Conservation (phyloP, 1,284 basidiomycete species). For the Exobasidium rhododendri region DNA sequence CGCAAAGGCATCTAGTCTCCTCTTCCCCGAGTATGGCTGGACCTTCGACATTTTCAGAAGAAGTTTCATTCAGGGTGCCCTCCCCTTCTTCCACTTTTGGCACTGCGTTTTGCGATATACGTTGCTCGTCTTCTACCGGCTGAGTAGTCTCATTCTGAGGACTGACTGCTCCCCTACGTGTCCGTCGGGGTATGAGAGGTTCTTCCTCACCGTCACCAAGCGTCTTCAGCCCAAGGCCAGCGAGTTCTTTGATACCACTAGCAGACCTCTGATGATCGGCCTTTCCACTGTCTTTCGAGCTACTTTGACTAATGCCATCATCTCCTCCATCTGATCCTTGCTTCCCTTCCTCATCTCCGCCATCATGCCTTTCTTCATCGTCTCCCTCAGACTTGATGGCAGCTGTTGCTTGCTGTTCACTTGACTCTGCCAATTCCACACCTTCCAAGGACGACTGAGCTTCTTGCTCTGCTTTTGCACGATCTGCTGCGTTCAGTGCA, state of each 20-base stretch:
- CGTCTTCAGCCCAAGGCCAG: conserved; percentile 30
- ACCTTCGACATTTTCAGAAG: conserved; percentile 16
- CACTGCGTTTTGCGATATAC: conserved; percentile 7
- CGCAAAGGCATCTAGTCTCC: conserved; percentile 86
- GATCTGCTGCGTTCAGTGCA: not conserved
- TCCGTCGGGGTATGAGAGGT: conserved; percentile 27
- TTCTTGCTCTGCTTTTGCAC: not conserved
- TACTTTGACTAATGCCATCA: not conserved
- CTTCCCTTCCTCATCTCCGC: not conserved
- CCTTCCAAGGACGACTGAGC: not conserved
- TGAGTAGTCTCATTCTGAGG: conserved; percentile 27
- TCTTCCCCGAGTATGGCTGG: conserved; percentile 12
- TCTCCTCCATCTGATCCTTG: not conserved
- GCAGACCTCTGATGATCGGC: conserved; percentile 12
- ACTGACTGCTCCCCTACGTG: conserved; percentile 26
- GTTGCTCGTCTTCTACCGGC: not conserved
- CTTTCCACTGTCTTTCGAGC: not conserved
- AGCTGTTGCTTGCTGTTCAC: not conserved
- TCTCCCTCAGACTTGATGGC: not conserved
- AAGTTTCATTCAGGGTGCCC: conserved; percentile 9
- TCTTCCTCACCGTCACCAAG: conserved; percentile 34
- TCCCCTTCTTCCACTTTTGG: conserved; percentile 9
- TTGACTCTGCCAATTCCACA: not conserved
- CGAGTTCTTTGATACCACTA: conserved; percentile 30
- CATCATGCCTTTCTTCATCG: not conserved